A percentile compares a stretch with the other conserved stretches of the same genome.
Conservation (phyloP, 495 filamentous ascomycete species). For the Venustampulla echinocandica region DNA sequence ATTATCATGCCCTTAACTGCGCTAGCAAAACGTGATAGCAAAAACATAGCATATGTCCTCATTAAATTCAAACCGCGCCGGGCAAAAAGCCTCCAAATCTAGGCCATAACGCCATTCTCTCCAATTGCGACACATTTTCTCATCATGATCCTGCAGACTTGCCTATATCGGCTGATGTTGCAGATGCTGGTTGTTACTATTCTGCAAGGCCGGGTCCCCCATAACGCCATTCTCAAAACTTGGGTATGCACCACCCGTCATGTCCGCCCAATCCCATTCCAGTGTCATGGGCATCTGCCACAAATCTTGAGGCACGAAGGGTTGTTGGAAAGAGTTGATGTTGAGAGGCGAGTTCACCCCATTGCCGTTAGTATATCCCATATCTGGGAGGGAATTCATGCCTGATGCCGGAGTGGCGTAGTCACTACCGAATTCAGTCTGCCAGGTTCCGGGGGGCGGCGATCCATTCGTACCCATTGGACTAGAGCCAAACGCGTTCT, state of each 20-base stretch:
- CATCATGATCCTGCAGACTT: neutral
- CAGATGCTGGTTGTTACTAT: constrained; percentile 19
- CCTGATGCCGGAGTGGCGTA: constrained; percentile 25
- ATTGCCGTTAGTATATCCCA: constrained; percentile 31
- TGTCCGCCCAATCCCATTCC: constrained; percentile 98
- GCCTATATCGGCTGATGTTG: constrained; percentile 10
- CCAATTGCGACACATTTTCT: neutral
- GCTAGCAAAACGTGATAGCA: neutral
- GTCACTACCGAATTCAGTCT: constrained; percentile 13
- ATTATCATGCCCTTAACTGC: too few relatives aligned
- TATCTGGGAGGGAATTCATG: constrained; percentile 39
- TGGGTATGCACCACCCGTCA: constrained; percentile 50
- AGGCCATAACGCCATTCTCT: neutral
- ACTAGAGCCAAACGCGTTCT: constrained; percentile 8
- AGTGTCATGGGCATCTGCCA: constrained; percentile 95
- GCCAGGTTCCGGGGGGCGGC: constrained; percentile 7
- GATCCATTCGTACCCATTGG: constrained; percentile 15
- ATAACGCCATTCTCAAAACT: constrained; percentile 42
- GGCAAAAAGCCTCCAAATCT: neutral
- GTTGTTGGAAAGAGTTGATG: constrained; percentile 63
- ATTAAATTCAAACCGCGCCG: neutral
- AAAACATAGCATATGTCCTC: neutral
- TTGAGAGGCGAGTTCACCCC: constrained; percentile 20
- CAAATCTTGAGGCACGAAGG: constrained; percentile 91
- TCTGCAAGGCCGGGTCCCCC: constrained; percentile 13